Evolutionary conservation across 2,329 filamentous ascomycete genomes (phyloP).

Genomic region (Colletotrichum godetiae): DNA sequence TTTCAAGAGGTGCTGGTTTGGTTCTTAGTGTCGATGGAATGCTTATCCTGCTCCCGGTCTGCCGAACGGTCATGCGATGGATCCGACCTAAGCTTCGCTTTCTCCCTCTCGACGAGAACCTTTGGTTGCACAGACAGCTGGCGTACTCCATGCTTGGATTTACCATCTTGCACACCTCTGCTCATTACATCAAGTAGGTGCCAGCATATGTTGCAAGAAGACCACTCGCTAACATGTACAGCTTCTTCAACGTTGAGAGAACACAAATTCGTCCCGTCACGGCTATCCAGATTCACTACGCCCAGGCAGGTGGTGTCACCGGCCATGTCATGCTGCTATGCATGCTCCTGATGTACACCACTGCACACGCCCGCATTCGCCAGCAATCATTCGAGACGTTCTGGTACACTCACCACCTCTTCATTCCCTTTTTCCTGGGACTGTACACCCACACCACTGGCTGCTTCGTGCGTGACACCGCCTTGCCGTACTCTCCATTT

Average conservation of each 20-base stretch:
- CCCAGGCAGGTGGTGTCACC: slow-evolving; percentile 88
- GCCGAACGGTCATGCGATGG: slow-evolving; percentile 86
- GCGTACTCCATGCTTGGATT: slow-evolving; percentile 91
- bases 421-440: slow-evolving; percentile 92
- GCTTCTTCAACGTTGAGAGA: slow-evolving; percentile 95
- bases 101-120: slow-evolving; percentile 93
- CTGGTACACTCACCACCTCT: slow-evolving; percentile 99
- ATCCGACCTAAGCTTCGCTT: slow-evolving; percentile 88
- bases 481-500: slow-evolving; percentile 81
- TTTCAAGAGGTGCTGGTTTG: slow-evolving; percentile 92
- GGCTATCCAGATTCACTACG: slow-evolving; percentile 92
- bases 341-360: slow-evolving; percentile 99
- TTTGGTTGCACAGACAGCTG: slow-evolving; percentile 96
- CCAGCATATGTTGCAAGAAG: neutral
- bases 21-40: slow-evolving; percentile 86
- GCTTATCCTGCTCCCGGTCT: slow-evolving; percentile 93
- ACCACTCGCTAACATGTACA: slow-evolving; percentile 46
- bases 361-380: slow-evolving; percentile 90
- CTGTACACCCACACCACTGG: slow-evolving; percentile 96
- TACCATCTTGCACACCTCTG: slow-evolving; percentile 78
- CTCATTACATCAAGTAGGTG: slow-evolving; percentile 93
- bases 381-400: slow-evolving; percentile 99
- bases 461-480: slow-evolving; percentile 92
- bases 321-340: slow-evolving; percentile 98
- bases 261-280: slow-evolving; percentile 82